Percentiles rank a stretch among this genome's conserved stretches.
Conservation (phyloP, 495 filamentous ascomycete genomes). For the Monascus purpureus region DNA sequence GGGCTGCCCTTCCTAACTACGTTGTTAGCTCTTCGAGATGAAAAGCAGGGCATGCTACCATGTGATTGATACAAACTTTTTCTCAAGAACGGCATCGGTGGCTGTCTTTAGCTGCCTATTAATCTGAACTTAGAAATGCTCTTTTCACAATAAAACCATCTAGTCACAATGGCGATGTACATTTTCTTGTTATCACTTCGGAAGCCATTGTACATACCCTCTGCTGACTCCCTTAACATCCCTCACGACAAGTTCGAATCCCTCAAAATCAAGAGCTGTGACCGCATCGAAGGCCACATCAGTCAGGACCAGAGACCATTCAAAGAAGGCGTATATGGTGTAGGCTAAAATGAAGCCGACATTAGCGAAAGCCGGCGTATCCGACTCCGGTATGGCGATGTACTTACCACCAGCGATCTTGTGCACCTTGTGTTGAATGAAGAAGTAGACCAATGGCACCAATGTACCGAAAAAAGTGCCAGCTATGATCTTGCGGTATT, state of each 20-base stretch:
- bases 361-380: slow-evolving; percentile 2
- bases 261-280: slow-evolving; percentile 86
- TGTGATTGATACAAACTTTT: slow-evolving; percentile 52
- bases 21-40: slow-evolving; percentile 17
- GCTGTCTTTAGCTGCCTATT: slow-evolving; percentile 43
- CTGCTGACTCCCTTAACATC: slow-evolving; percentile 84
- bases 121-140: slow-evolving; percentile 32
- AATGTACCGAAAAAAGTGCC: slow-evolving; percentile 80
- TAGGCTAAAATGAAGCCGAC: slow-evolving; percentile 48
- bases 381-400: background rate
- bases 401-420: slow-evolving; percentile 79
- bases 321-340: slow-evolving; percentile 96
- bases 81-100: slow-evolving; percentile 70
- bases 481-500: slow-evolving; percentile 78
- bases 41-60: slow-evolving; percentile 5
- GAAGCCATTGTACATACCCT: slow-evolving; percentile 99
- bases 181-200: slow-evolving; percentile 50
- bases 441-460: slow-evolving; percentile 87
- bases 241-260: slow-evolving; percentile 75
- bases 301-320: slow-evolving; percentile 89
- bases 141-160: slow-evolving; percentile 19
- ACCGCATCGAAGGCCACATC: slow-evolving; percentile 96
- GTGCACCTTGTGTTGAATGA: slow-evolving; percentile 98
- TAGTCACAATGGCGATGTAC: slow-evolving; percentile 27
- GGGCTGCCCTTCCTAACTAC: slow-evolving; percentile 61